Conservation (phyloP, 768 basidiomycete genomes). For the Dioszegia hungarica region DNA sequence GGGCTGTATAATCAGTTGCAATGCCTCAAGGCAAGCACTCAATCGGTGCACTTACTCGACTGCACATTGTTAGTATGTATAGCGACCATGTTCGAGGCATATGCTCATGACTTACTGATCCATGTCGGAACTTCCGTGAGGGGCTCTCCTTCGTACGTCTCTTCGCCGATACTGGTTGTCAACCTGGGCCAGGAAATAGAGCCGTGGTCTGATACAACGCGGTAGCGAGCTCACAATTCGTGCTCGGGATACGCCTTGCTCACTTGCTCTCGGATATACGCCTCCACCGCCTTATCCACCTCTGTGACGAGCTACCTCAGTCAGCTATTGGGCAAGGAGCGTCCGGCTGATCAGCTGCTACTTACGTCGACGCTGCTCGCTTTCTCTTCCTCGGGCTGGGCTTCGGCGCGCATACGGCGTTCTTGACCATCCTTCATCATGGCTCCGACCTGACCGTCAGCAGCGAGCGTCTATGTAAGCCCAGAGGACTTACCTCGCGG, state of each 20-base stretch:
- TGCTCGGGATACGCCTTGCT: slow-evolving; percentile 64
- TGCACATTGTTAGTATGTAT: too few relatives aligned
- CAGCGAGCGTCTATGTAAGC: neutral
- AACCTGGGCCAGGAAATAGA: neutral
- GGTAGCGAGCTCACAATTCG: slow-evolving; percentile 61
- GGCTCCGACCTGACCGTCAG: slow-evolving; percentile 27
- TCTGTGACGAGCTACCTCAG: slow-evolving; percentile 79
- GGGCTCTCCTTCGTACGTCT: slow-evolving; percentile 64
- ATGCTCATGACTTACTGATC: slow-evolving; percentile 88
- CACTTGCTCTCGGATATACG: slow-evolving; percentile 68
- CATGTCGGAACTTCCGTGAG: slow-evolving; percentile 87
- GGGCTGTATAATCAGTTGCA: slow-evolving; percentile 19
- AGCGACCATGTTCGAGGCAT: too few relatives aligned
- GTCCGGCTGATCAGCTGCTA: too few relatives aligned
- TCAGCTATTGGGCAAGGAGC: too few relatives aligned
- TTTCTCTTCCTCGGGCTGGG: slow-evolving; percentile 58
- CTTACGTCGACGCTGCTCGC: slow-evolving; percentile 75
- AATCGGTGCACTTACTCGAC: slow-evolving; percentile 12
- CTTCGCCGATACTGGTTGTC: slow-evolving; percentile 76
- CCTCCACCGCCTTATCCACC: slow-evolving; percentile 85
- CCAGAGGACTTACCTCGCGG: slow-evolving; percentile 11
- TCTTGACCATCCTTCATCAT: slow-evolving; percentile 62
- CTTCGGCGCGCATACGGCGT: slow-evolving; percentile 38
- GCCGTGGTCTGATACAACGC: neutral
- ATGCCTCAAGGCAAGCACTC: neutral